A percentile compares a stretch with the other conserved stretches of the same genome.
These are phyloP conservation scores for Rhizopus arrhizus DNA, from an alignment of 371 early-diverging fungal genomes.

Conservation along the genomic window DNA sequence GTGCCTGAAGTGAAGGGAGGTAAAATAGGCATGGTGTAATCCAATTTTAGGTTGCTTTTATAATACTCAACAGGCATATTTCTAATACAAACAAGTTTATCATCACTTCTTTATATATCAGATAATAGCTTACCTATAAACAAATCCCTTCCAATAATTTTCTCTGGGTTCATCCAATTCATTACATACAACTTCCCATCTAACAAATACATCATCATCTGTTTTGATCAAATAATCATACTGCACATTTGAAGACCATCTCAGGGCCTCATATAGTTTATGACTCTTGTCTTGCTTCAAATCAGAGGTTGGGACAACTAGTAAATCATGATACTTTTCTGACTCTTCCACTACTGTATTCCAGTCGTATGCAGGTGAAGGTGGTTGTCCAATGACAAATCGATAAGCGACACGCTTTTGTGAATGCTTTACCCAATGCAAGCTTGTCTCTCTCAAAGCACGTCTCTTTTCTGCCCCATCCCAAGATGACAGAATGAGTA, in stretches of 20 bases:
- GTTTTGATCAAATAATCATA: constrained; percentile 65
- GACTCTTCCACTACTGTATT: constrained; percentile 51
- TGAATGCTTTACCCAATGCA: constrained; percentile 30
- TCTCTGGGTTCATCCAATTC: constrained; percentile 41
- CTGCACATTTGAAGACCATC: constrained; percentile 43
- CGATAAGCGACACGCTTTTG: constrained; percentile 44
- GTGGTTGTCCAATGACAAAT: constrained; percentile 62
- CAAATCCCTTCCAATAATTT: constrained; percentile 62
- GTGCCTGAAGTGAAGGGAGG: constrained; percentile 61
- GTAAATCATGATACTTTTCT: constrained; percentile 48
- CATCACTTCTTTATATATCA: background rate
- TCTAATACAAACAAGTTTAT: constrained; percentile 24
- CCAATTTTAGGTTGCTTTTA: constrained; percentile 20
- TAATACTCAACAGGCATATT: constrained; percentile 44
- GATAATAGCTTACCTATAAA: constrained; percentile 19
- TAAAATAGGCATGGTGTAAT: constrained; percentile 58
- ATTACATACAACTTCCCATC: constrained; percentile 52
- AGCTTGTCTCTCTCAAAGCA: constrained; percentile 45
- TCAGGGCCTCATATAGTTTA: constrained; percentile 58
- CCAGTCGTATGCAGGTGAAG: constrained; percentile 47
- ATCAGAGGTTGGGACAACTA: constrained; percentile 63
- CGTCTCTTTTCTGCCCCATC: constrained; percentile 46
- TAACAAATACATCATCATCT: constrained; percentile 66
- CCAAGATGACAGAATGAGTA: constrained; percentile 64
- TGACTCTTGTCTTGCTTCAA: constrained; percentile 48